phyloP scores from a whole-genome alignment of 2,329 filamentous ascomycete genomes.

The Sphaerulina vaccinii region DNA sequence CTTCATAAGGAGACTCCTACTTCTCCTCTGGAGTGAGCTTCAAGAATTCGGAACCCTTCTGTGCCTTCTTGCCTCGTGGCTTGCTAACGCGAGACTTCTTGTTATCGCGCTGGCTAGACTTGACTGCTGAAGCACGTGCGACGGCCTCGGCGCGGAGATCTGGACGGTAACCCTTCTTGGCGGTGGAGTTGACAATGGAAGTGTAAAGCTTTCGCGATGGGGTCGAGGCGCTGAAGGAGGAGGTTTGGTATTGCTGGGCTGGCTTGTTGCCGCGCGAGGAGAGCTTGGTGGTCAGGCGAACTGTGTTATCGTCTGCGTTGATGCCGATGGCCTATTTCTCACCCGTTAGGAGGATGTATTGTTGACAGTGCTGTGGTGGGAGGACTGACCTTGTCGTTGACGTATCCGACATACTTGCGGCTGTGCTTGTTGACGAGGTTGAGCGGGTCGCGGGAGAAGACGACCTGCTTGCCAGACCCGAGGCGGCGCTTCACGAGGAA shows the following conservation, averaged over 20 bases:
- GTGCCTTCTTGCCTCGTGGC: slow-evolving; percentile 37
- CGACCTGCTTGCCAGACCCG: slow-evolving; percentile 64
- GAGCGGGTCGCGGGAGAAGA: slow-evolving; percentile 91
- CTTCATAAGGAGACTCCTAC: slow-evolving; percentile 3
- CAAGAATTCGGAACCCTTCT: slow-evolving; percentile 25
- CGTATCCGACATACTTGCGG: slow-evolving; percentile 91
- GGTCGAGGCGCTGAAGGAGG: slow-evolving; percentile 69
- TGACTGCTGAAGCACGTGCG: slow-evolving; percentile 75
- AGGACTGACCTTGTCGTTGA: slow-evolving; percentile 59
- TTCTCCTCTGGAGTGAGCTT: slow-evolving; percentile 20
- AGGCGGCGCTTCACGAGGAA: slow-evolving; percentile 87
- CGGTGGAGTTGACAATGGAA: slow-evolving; percentile 75
- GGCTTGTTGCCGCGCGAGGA: slow-evolving; percentile 69
- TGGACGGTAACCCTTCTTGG: slow-evolving; percentile 77
- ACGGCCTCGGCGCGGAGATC: slow-evolving; percentile 64
- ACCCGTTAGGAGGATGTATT: background rate
- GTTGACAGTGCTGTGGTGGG: slow-evolving; percentile 51
- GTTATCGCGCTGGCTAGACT: slow-evolving; percentile 69
- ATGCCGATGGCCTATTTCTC: slow-evolving; percentile 73
- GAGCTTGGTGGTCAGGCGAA: slow-evolving; percentile 86
- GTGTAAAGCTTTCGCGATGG: slow-evolving; percentile 85
- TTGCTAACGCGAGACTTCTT: slow-evolving; percentile 69
- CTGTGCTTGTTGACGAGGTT: slow-evolving; percentile 91
- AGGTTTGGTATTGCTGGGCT: slow-evolving; percentile 62
- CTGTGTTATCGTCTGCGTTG: slow-evolving; percentile 72